Conservation (phyloP, 2,329 filamentous ascomycete genomes). For the Cyclaneusma minus region DNA sequence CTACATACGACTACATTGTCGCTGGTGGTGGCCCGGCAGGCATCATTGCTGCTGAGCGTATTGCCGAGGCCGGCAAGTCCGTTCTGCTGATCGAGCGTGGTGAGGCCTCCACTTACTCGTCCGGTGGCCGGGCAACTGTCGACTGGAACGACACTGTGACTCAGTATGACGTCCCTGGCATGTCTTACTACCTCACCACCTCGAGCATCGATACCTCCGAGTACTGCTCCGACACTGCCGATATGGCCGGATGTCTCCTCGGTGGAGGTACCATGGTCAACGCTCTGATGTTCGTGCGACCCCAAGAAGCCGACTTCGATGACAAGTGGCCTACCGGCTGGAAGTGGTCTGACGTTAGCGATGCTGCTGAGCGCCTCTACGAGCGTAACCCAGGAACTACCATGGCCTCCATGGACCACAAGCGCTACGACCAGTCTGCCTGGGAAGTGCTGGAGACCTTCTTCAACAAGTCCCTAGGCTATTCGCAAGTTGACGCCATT, state of each 20-base stretch:
- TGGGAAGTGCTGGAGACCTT: conserved; percentile 40
- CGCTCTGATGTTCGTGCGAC: conserved; percentile 49
- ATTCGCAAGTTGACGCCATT: conserved; percentile 25
- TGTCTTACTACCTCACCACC: conserved; percentile 53
- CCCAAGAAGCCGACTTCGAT: conserved; percentile 50
- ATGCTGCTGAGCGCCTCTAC: conserved; percentile 45
- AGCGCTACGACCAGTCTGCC: conserved; percentile 48
- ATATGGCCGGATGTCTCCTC: conserved; percentile 55
- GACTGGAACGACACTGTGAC: conserved; percentile 26
- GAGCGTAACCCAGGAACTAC: conserved; percentile 53
- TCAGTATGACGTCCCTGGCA: conserved; percentile 53
- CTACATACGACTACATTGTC: conserved; percentile 46
- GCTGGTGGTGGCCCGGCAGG: conserved; percentile 48
- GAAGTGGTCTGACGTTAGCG: conserved; percentile 45
- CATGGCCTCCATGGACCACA: conserved; percentile 45
- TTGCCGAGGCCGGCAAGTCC: conserved; percentile 31
- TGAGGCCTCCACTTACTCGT: conserved; percentile 5
- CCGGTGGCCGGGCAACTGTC: conserved; percentile 8
- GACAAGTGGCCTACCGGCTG: conserved; percentile 51
- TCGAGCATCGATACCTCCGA: conserved; percentile 21
- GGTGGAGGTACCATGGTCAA: conserved; percentile 42
- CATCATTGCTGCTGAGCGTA: conserved; percentile 34
- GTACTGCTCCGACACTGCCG: conserved; percentile 32
- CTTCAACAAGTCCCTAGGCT: conserved; percentile 32
- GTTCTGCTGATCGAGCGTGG: conserved; percentile 25